These are phyloP conservation scores for Tricholoma flavovirens DNA, from an alignment of 768 basidiomycete species.

Conservation along the genomic window DNA sequence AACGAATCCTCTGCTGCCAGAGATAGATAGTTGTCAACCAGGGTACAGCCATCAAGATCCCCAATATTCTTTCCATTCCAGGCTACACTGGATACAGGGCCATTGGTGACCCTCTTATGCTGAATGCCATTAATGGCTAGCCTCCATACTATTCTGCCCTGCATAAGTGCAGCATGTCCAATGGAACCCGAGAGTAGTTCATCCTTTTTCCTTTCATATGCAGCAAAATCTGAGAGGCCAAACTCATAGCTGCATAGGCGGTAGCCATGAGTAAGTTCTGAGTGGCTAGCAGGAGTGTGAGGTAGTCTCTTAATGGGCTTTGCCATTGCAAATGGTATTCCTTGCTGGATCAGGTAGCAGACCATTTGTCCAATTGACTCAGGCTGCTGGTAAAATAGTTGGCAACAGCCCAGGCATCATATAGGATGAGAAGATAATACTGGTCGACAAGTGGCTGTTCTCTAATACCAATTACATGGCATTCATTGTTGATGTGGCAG, in stretches of 20 bases:
- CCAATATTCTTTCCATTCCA: not conserved
- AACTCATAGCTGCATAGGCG: not conserved
- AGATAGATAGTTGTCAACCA: not conserved
- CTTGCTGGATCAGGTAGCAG: not conserved
- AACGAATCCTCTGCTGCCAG: not conserved
- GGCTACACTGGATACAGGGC: not conserved
- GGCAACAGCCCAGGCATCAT: slow-evolving; percentile 2
- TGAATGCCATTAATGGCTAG: slow-evolving; percentile 1
- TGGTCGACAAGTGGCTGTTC: slow-evolving; percentile 1
- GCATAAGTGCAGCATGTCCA: slow-evolving; percentile 1
- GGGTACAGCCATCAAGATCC: not conserved
- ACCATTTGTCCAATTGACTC: not conserved
- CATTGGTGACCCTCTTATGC: not conserved
- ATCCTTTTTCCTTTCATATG: not conserved
- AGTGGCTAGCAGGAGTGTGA: not conserved
- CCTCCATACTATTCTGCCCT: slow-evolving; percentile 6
- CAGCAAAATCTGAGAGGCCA: not conserved
- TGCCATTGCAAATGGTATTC: slow-evolving; percentile 2
- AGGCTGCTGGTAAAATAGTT: not conserved
- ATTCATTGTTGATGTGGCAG: not conserved
- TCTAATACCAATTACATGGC: slow-evolving; percentile 4
- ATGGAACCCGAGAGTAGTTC: not conserved
- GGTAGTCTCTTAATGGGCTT: not conserved
- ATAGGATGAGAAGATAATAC: slow-evolving; percentile 4
- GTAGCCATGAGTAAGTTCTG: not conserved